These are phyloP conservation scores for Candida vartiovaarae DNA, from an alignment of 805 yeast species.

Conservation along the genomic window DNA sequence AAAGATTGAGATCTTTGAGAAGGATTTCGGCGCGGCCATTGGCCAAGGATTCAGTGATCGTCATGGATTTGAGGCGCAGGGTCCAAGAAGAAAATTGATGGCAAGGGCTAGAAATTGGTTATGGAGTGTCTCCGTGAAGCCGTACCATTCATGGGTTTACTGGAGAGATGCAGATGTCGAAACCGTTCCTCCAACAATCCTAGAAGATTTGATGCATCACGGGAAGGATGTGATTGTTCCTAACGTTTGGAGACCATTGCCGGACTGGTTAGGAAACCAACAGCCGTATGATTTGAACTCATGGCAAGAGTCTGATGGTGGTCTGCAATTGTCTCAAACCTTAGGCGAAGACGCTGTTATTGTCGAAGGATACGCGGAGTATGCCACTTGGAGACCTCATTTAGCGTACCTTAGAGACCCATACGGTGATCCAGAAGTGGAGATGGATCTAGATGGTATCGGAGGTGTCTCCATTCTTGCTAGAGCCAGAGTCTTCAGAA, in stretches of 20 bases:
- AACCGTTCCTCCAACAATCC: conserved; percentile 72
- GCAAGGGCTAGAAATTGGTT: conserved; percentile 96
- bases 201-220: conserved; percentile 92
- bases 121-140: conserved; percentile 78
- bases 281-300: conserved; percentile 83
- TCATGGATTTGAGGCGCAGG: conserved; percentile 95
- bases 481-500: conserved; percentile 78
- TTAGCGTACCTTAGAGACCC: conserved; percentile 93
- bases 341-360: conserved; percentile 93
- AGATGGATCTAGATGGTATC: conserved; percentile 91
- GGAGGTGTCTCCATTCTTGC: conserved; percentile 95
- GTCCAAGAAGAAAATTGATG: conserved; percentile 91
- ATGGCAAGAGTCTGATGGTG: conserved; percentile 84
- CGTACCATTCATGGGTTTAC: conserved; percentile 92
- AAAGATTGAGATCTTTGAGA: conserved; percentile 77
- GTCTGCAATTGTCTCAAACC: conserved; percentile 62
- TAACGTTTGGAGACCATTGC: conserved; percentile 86
- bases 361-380: conserved; percentile 95
- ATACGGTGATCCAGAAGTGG: conserved; percentile 88
- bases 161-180: conserved; percentile 99
- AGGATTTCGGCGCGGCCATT: conserved; percentile 88
- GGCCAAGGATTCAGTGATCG: conserved; percentile 93
- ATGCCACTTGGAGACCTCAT: conserved; percentile 98
- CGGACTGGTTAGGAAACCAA: conserved; percentile 80
- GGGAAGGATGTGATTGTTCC: conserved; percentile 91